Evolutionary conservation across 208 protist genomes (phyloP), one percentile per base, ranked within the genome.

Genomic region (Leishmania braziliensis): DNA sequence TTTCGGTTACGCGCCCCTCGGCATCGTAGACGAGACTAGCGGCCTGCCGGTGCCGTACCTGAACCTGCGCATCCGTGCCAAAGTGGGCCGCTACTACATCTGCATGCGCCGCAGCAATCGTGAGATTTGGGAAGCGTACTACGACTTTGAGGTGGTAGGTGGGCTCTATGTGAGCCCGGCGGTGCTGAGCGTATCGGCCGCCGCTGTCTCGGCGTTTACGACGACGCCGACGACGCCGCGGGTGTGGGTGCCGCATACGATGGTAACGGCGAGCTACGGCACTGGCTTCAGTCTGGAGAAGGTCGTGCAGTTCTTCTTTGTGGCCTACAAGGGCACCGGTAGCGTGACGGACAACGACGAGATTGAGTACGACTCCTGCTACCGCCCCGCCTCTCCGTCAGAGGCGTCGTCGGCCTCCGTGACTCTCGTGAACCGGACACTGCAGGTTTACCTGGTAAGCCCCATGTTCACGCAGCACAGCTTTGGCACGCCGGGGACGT

Each of bases 261-360:
- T 70, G 39, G 88, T 97, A 5, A 66, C 77, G 36, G 82, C 74
- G 0, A 91, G 80, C 36, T 92, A 90, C 83, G 63, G 58, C 39
- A 16, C 20, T 16, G 78, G 73, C 29, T 78, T 84, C 53, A 82
- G 14, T 20, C 70, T 85, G 26, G 26, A 62, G 43, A 79, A 80
- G 43, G 78, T 98, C 39, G 66, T 46, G 23, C 83, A 92, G 76
- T 70, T 95, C 48, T 98, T 98, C 81, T 94, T 97, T 69, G 89
- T 95, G n/a, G 73, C 79, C 78, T 91, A 82, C 78, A 88, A 75
- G 10, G 86, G 83, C 72, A 78, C 54, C 58, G 84, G 71, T 69
- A 82, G 78, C 58, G 80, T 77, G 75, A 74, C 79, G 9, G 84
- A 58, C 54, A 82, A 36, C 14, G 82, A 84, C 63, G 88, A 90